A percentile compares a stretch with the other conserved stretches of the same genome.
phyloP scores from a whole-genome alignment of 2,329 filamentous ascomycete species.

The Hypomyces rosellus region DNA sequence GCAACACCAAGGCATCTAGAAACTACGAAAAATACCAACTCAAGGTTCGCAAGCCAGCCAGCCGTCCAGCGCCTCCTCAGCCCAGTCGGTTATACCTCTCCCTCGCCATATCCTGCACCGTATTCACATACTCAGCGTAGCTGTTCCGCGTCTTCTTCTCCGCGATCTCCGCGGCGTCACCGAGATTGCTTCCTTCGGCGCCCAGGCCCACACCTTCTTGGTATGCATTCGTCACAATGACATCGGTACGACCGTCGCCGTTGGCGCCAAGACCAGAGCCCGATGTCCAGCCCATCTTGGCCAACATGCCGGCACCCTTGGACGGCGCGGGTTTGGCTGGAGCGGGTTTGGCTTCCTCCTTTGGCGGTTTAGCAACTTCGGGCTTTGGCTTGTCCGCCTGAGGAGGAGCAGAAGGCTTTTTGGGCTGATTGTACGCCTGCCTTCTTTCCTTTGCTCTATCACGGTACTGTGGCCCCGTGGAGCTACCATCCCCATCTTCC shows the following conservation, averaged over 20 bases:
- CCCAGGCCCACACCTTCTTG: conserved; percentile 63
- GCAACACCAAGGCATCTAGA: too few species aligned
- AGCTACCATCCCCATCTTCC: background rate
- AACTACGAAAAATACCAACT: too few species aligned
- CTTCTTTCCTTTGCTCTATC: conserved; percentile 65
- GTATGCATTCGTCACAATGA: conserved; percentile 59
- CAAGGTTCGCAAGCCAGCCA: too few species aligned
- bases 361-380: conserved; percentile 15
- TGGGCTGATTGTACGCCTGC: conserved; percentile 54
- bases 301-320: conserved; percentile 61
- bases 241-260: conserved; percentile 56
- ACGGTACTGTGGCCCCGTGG: conserved; percentile 41
- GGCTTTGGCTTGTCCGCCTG: conserved; percentile 29
- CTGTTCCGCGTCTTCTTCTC: conserved; percentile 53
- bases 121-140: conserved; percentile 57
- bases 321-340: conserved; percentile 36
- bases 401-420: conserved; percentile 37
- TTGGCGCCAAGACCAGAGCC: conserved; percentile 60
- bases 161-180: conserved; percentile 60
- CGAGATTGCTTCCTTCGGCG: conserved; percentile 61
- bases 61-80: conserved; percentile 4
- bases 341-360: conserved; percentile 15
- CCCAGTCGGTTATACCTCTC: conserved; percentile 56
- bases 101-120: conserved; percentile 59
- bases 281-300: conserved; percentile 66